These are phyloP conservation scores for Lactarius akahatsu DNA, from an alignment of 768 basidiomycete genomes.

Conservation along the genomic window DNA sequence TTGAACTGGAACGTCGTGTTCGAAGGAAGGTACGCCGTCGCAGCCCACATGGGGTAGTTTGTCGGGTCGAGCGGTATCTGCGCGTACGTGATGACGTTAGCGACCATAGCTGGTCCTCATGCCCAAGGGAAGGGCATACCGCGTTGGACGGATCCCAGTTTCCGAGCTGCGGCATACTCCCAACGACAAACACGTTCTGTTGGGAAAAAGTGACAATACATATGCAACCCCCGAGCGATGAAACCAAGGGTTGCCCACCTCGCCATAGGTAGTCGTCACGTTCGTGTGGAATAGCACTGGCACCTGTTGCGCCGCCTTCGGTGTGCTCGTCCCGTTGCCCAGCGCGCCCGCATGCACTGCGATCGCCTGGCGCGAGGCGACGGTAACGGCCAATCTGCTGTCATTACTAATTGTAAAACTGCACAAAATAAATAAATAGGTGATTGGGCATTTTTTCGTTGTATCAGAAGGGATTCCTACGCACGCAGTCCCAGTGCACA, in stretches of 20 bases:
- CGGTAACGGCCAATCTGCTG: constrained; percentile 31
- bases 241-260: constrained; percentile 40
- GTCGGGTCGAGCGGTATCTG: constrained; percentile 54
- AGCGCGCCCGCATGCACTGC: constrained; percentile 31
- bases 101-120: neutral
- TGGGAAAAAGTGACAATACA: neutral
- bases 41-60: constrained; percentile 54
- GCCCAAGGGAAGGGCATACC: constrained; percentile 35
- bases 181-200: constrained; percentile 61
- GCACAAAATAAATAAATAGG: neutral
- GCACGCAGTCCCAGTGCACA: constrained; percentile 54
- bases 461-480: neutral
- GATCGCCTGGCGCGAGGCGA: constrained; percentile 32
- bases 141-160: constrained; percentile 49
- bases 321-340: constrained; percentile 2
- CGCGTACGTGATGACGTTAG: neutral
- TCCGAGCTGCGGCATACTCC: constrained; percentile 55
- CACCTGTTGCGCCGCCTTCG: constrained; percentile 10
- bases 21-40: constrained; percentile 50
- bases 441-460: neutral
- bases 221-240: neutral
- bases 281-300: constrained; percentile 45
- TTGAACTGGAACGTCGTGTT: constrained; percentile 56
- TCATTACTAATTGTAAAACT: constrained; percentile 25
- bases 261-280: constrained; percentile 56